phyloP scores from a whole-genome alignment of 257 asterid species.

The Solanum medicagineum region DNA sequence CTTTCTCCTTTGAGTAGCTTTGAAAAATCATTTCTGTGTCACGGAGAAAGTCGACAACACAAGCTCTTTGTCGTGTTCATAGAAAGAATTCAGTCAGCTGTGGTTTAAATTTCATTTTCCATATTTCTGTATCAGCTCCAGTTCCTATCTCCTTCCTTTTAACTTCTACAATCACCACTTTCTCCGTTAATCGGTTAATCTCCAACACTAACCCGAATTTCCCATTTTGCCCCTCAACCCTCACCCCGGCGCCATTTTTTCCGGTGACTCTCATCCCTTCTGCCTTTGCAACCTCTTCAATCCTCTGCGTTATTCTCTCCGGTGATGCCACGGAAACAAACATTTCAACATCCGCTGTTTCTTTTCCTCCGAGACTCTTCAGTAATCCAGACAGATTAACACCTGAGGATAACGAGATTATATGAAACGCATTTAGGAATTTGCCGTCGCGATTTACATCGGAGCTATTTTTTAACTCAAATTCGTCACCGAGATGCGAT shows the following conservation, averaged over 20 bases:
- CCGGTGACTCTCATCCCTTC: conserved; percentile 22
- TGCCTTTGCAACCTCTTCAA: conserved; percentile 25
- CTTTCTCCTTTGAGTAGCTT: not conserved
- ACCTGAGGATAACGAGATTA: conserved; percentile 37
- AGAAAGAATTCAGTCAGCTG: conserved; percentile 19
- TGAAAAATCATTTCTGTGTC: too few relatives aligned
- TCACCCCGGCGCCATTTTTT: conserved; percentile 13
- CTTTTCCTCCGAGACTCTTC: not conserved
- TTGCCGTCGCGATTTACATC: not conserved
- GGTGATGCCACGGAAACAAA: conserved; percentile 22
- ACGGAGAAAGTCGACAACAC: too few relatives aligned
- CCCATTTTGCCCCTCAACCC: conserved; percentile 37
- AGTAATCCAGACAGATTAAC: conserved; percentile 39
- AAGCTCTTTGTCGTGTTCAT: not conserved
- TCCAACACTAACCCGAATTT: conserved; percentile 20
- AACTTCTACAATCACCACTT: conserved; percentile 52
- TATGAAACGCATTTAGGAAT: conserved; percentile 33
- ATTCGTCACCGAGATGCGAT: conserved; percentile 20
- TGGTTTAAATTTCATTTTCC: conserved; percentile 39
- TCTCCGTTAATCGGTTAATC: conserved; percentile 49
- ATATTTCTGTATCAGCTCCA: conserved; percentile 27
- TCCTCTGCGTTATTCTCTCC: conserved; percentile 18
- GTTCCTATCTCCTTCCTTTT: conserved; percentile 10
- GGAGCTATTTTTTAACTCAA: conserved; percentile 18
- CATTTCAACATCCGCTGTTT: conserved; percentile 7